Percentiles rank a stretch among this genome's conserved stretches.
Evolutionary conservation across 805 yeast species (phyloP).

Genomic region (Lachancea dasiensis): DNA sequence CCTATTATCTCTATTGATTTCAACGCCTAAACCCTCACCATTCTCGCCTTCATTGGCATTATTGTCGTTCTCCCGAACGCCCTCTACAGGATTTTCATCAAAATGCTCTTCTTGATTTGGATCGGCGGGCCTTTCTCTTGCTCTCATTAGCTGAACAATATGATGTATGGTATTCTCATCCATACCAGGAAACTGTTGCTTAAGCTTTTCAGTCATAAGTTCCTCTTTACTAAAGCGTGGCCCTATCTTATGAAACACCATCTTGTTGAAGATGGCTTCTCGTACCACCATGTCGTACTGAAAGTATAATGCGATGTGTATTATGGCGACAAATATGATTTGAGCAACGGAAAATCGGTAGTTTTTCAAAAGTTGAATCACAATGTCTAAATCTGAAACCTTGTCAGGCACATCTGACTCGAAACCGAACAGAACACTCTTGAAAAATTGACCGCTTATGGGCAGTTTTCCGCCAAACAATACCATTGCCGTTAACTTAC

Average conservation of each 20-base stretch:
- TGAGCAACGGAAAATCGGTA: constrained; percentile 30
- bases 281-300: constrained; percentile 67
- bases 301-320: constrained; percentile 44
- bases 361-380: constrained; percentile 18
- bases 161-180: constrained; percentile 29
- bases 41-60: constrained; percentile 5
- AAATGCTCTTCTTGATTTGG: background rate
- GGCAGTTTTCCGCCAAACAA: constrained; percentile 50
- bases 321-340: constrained; percentile 36
- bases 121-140: constrained; percentile 20
- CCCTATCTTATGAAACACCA: constrained; percentile 56
- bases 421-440: constrained; percentile 27
- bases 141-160: constrained; percentile 25
- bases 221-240: constrained; percentile 30
- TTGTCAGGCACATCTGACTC: constrained; percentile 11
- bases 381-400: constrained; percentile 8
- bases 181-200: constrained; percentile 30
- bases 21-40: constrained; percentile 1
- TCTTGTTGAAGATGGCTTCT: constrained; percentile 61
- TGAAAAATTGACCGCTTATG: constrained; percentile 24
- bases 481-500: constrained; percentile 47
- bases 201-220: constrained; percentile 23
- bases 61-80: background rate
- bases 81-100: background rate
- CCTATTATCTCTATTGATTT: too few species aligned